phyloP scores from a whole-genome alignment of 345 rosid genomes.

The Salix caprea region DNA sequence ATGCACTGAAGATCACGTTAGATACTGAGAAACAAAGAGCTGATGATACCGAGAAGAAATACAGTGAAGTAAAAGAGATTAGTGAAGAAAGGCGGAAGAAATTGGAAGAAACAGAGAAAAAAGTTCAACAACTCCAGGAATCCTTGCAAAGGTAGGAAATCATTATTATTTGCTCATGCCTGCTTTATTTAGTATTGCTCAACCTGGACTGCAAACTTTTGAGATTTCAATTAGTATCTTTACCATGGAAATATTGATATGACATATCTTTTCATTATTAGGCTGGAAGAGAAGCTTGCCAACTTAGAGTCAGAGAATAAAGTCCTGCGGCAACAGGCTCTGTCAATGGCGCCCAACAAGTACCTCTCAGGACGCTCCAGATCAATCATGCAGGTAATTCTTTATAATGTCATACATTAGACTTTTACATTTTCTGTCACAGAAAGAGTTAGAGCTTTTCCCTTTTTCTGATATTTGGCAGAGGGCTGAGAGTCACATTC shows the following conservation, averaged over 20 bases:
- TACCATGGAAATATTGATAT: background rate
- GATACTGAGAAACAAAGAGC: constrained; percentile 66
- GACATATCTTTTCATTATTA: constrained; percentile 27
- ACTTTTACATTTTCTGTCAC: background rate
- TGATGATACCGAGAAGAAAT: constrained; percentile 51
- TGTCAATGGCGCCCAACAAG: constrained; percentile 88
- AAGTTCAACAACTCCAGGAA: constrained; percentile 67
- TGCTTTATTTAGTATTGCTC: background rate
- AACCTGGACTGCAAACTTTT: background rate
- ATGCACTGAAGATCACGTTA: constrained; percentile 42
- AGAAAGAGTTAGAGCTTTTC: constrained; percentile 7
- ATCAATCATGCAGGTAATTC: constrained; percentile 73
- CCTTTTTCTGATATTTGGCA: constrained; percentile 32
- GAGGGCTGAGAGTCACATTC: constrained; percentile 71
- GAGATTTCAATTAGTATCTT: background rate
- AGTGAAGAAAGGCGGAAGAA: constrained; percentile 53
- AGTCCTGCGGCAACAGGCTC: constrained; percentile 92
- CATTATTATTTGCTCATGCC: background rate
- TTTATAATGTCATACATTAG: background rate
- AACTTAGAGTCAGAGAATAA: constrained; percentile 86
- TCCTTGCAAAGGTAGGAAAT: constrained; percentile 55
- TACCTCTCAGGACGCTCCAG: constrained; percentile 91
- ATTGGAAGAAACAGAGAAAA: constrained; percentile 74
- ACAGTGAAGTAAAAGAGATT: constrained; percentile 43
- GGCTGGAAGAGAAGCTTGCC: constrained; percentile 78